These are phyloP conservation scores for Kodamaea restingae DNA, from an alignment of 805 yeast genomes.

Conservation along the genomic window DNA sequence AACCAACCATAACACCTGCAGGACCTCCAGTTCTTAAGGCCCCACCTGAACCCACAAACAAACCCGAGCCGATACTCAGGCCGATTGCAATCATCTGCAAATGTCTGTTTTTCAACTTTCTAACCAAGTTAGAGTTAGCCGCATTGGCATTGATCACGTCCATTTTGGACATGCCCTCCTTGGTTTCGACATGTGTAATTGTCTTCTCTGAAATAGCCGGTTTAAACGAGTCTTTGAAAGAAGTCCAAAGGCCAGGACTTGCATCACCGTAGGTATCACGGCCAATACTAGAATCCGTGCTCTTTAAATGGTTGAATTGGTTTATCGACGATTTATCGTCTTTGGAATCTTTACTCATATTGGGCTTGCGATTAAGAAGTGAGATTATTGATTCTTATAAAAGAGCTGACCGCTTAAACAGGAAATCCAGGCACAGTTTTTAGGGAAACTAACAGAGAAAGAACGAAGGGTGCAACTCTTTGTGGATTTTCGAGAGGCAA, in stretches of 20 bases:
- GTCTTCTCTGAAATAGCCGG: conserved; percentile 26
- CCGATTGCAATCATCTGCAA: conserved; percentile 68
- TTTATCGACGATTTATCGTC: conserved; percentile 9
- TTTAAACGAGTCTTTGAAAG: conserved; percentile 33
- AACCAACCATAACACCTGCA: conserved; percentile 27
- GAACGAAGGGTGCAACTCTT: background rate
- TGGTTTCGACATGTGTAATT: conserved; percentile 18
- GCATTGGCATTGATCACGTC: conserved; percentile 27
- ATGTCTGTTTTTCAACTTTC: conserved; percentile 45
- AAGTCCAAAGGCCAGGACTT: conserved; percentile 16
- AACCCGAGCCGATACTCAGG: conserved; percentile 68
- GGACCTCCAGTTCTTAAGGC: conserved; percentile 35
- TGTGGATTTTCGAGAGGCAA: conserved; percentile 8
- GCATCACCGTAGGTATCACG: background rate
- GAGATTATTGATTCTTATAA: background rate
- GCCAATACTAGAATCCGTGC: conserved; percentile 15
- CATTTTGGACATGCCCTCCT: conserved; percentile 21
- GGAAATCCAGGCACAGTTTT: background rate
- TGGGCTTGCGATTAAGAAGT: background rate
- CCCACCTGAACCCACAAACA: conserved; percentile 46
- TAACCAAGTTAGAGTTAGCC: conserved; percentile 18
- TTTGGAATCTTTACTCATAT: conserved; percentile 3
- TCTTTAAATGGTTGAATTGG: conserved; percentile 12
- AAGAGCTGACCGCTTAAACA: background rate
- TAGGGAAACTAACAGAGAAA: conserved; percentile 1